Evolutionary conservation across 371 early-diverging fungal species (phyloP), one percentile per base, ranked within the genome.

Genomic region (Apophysomyces sp.): DNA sequence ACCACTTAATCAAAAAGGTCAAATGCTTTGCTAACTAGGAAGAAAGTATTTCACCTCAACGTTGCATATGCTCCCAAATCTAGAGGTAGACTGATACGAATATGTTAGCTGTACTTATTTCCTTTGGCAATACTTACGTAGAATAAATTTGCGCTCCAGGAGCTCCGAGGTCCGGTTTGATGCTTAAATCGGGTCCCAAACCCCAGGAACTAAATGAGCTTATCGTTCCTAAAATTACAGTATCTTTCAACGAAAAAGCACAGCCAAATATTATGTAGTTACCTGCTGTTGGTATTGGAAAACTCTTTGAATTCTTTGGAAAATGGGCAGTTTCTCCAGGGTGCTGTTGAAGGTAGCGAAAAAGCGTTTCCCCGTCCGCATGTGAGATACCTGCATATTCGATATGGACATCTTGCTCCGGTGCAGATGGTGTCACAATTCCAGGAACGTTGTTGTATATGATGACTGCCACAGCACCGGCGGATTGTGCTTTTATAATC

Each of bases 101-200:
- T 57, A 28, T 13, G 21, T 44, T 4, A 53, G 39, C 36, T 2
- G 18, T 28, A 18, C 7, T 24, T 49, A n/a, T 49, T 32, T 12
- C 30, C 37, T 57, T 56, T 21, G n/a, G n/a, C n/a, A 54, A 41
- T 8, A 57, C 68, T 58, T 77, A 86, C 55, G 89, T 88, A 21
- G 91, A 90, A 65, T 85, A 88, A 26, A 92, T 90, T 54, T 85
- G 77, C 6, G 89, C 90, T 31, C 92, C 92, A 2, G 91, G 91
- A 7, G 87, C 89, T 37, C 82, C 77, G 4, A 90, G 49, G 54
- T 90, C 90, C 7, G 92, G 92, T 51, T 89, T 87, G 56, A 89
- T 40, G 21, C 89, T 85, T 16, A 92, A 71, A 62, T 87, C 85
- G 12, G 87, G 84, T 4, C 83, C 87, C 0, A 88, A 78, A 24